phyloP scores from a whole-genome alignment of 306 rosid genomes.

The Inga laurina region DNA sequence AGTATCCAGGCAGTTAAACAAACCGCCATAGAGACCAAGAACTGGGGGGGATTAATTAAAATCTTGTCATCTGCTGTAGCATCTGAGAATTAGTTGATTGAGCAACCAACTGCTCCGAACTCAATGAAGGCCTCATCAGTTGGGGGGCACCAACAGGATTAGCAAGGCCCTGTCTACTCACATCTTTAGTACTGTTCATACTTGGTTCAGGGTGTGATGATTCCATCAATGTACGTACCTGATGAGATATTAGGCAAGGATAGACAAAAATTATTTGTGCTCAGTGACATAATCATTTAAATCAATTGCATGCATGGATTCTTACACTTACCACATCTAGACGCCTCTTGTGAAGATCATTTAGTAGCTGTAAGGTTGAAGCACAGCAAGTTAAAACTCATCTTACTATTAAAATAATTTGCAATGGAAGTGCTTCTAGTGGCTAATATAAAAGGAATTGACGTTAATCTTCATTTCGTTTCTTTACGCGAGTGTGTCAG shows the following conservation, averaged over 20 bases:
- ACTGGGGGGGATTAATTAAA: slow-evolving; percentile 19
- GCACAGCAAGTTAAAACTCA: slow-evolving; percentile 30
- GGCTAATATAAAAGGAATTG: not conserved
- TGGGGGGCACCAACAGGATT: slow-evolving; percentile 63
- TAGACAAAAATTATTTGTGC: slow-evolving; percentile 21
- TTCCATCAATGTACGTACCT: slow-evolving; percentile 80
- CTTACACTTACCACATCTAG: slow-evolving; percentile 67
- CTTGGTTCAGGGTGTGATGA: slow-evolving; percentile 57
- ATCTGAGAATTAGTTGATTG: slow-evolving; percentile 48
- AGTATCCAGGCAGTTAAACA: slow-evolving; percentile 23
- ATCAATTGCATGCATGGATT: slow-evolving; percentile 29
- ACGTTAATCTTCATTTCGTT: not conserved
- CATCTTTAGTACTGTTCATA: slow-evolving; percentile 61
- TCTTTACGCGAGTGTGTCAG: not conserved
- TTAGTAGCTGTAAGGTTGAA: slow-evolving; percentile 59
- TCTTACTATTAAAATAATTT: slow-evolving; percentile 7
- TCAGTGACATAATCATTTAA: slow-evolving; percentile 19
- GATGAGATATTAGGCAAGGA: slow-evolving; percentile 35
- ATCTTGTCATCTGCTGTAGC: slow-evolving; percentile 43
- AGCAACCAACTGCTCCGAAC: slow-evolving; percentile 49
- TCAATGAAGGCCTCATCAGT: slow-evolving; percentile 36
- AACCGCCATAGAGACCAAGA: slow-evolving; percentile 30
- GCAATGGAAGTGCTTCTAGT: not conserved
- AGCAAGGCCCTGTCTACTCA: slow-evolving; percentile 68
- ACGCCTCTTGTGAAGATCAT: slow-evolving; percentile 82